Percentiles rank a stretch among this genome's conserved stretches.
These are phyloP conservation scores for Eutrema yunnanense DNA, from an alignment of 345 rosid genomes.

Conservation along the genomic window DNA sequence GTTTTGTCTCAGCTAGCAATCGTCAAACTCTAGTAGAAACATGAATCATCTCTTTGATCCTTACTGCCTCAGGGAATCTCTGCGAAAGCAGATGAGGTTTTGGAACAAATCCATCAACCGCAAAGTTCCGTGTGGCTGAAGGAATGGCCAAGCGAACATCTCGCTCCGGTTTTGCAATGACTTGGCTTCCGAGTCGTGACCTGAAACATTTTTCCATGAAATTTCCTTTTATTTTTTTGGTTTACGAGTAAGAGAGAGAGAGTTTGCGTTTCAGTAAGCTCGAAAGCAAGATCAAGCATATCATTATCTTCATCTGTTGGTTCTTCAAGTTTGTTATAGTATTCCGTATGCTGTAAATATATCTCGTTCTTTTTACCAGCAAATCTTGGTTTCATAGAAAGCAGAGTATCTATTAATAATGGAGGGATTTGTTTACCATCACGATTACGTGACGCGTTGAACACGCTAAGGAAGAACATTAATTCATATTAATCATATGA, in stretches of 20 bases:
- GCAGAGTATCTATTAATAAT: too few relatives aligned
- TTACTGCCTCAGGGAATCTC: not conserved
- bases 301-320: slow-evolving; percentile 98
- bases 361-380: not conserved
- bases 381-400: too few relatives aligned
- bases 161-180: not conserved
- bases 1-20: too few relatives aligned
- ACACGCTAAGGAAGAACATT: too few relatives aligned
- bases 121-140: slow-evolving; percentile 82
- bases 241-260: not conserved
- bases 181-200: too few relatives aligned
- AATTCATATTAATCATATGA: too few relatives aligned
- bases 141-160: slow-evolving; percentile 63
- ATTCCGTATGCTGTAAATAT: slow-evolving; percentile 49
- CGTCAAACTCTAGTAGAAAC: not conserved
- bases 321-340: slow-evolving; percentile 91
- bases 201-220: too few relatives aligned
- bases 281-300: slow-evolving; percentile 95
- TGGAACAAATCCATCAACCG: slow-evolving; percentile 50
- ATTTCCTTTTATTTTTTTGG: not conserved
- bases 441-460: too few relatives aligned
- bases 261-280: slow-evolving; percentile 82
- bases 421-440: too few relatives aligned
- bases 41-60: not conserved
- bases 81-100: slow-evolving; percentile 53